These are phyloP conservation scores for Ustulina deusta DNA, from an alignment of 2,329 filamentous ascomycete genomes.

Conservation along the genomic window DNA sequence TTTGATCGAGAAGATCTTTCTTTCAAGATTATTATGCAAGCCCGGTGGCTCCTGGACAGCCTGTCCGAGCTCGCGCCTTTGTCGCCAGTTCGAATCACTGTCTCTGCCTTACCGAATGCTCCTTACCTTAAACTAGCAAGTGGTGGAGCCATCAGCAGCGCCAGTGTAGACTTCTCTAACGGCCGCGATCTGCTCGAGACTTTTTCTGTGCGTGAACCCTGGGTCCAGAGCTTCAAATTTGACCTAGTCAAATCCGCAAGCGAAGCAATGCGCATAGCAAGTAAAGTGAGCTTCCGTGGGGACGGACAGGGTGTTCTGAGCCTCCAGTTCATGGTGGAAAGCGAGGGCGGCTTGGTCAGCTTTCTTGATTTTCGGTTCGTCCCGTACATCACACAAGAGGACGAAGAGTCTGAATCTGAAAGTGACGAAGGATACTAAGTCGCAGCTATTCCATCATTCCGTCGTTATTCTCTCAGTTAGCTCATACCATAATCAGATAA, in stretches of 20 bases:
- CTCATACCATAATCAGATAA: neutral
- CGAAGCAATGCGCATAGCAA: slow-evolving; percentile 92
- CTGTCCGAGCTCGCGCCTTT: slow-evolving; percentile 77
- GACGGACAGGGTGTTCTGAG: slow-evolving; percentile 92
- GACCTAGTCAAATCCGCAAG: slow-evolving; percentile 85
- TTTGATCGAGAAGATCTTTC: slow-evolving; percentile 83
- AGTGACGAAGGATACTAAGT: slow-evolving; percentile 52
- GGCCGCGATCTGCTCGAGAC: slow-evolving; percentile 79
- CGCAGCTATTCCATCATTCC: neutral
- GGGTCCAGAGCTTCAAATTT: slow-evolving; percentile 85
- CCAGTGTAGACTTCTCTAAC: slow-evolving; percentile 74
- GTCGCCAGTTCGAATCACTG: slow-evolving; percentile 77
- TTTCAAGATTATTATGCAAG: slow-evolving; percentile 96
- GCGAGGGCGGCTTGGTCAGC: slow-evolving; percentile 75
- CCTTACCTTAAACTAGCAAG: slow-evolving; percentile 82
- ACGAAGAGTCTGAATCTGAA: slow-evolving; percentile 62
- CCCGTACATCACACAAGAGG: slow-evolving; percentile 74
- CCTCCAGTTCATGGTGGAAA: slow-evolving; percentile 95
- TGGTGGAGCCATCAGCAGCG: slow-evolving; percentile 69
- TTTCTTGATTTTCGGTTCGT: slow-evolving; percentile 89
- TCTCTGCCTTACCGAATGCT: slow-evolving; percentile 72
- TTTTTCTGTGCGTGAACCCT: slow-evolving; percentile 71
- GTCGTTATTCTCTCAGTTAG: neutral
- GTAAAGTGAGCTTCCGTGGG: slow-evolving; percentile 89
- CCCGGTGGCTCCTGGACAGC: slow-evolving; percentile 77